Conservation (phyloP, 192 early-diverging fungal species). For the Rhizophagus sp. region DNA sequence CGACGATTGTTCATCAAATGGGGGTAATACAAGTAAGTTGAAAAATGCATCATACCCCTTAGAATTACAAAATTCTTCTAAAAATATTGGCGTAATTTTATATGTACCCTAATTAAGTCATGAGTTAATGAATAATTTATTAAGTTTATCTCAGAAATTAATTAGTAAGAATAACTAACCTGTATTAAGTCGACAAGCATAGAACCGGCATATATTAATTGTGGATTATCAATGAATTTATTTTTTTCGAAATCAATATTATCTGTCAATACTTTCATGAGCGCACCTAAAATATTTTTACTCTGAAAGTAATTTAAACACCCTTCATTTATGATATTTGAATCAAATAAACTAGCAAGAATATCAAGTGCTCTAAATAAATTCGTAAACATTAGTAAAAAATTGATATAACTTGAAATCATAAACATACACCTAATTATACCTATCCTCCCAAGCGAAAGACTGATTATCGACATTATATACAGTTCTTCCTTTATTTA, state of each 20-base stretch:
- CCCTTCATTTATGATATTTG: constrained; percentile 37
- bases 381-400: constrained; percentile 24
- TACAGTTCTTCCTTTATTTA: background rate
- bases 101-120: constrained; percentile 21
- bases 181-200: constrained; percentile 30
- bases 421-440: constrained; percentile 1
- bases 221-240: constrained; percentile 6
- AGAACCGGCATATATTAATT: constrained; percentile 24
- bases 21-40: constrained; percentile 41
- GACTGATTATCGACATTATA: background rate
- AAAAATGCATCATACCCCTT: constrained; percentile 49
- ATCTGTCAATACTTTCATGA: constrained; percentile 39
- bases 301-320: constrained; percentile 40
- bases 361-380: constrained; percentile 40
- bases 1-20: constrained; percentile 44
- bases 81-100: constrained; percentile 44
- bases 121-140: background rate
- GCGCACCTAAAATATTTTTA: constrained; percentile 40
- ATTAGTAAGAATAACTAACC: background rate
- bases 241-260: constrained; percentile 6
- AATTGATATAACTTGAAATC: constrained; percentile 19
- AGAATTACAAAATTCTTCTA: constrained; percentile 46
- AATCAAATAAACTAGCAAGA: constrained; percentile 35
- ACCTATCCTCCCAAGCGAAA: constrained; percentile 42
- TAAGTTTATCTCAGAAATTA: background rate